Evolutionary conservation across 73 alveolate genomes (phyloP), one percentile per base, ranked within the genome.

Genomic region (Tetrahymena malaccensis): DNA sequence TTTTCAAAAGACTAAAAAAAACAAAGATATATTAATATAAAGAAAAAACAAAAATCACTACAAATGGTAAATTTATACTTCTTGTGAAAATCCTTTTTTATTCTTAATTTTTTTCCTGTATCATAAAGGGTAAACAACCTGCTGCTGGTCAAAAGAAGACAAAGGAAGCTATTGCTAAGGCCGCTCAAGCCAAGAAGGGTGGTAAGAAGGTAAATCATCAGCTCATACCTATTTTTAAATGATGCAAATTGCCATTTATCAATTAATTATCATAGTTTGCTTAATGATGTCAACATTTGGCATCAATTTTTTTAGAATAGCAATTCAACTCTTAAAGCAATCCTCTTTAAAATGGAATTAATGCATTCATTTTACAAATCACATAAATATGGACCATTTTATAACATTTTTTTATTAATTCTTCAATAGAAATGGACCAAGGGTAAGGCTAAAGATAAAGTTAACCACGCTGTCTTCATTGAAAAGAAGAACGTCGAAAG

Each of bases 401-500:
- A 27, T 25, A 70, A n/a, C 37, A n/a, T 27, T 70, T 70, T 94
- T 22, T 27, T 43, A 27, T 94, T 55, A 85, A 70, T 35, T 31
- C 57, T 34, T 94, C 84, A 35, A 17, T 84, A 94, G 97, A 95
- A 95, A 89, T 95, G 97, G 97, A 95, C 97, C 85, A 95, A 95
- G 43, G 97, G 97, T 85, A 95, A 94, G 89, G 95, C 95, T 70
- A 95, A 95, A 94, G 97, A 95, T 95, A 95, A 95, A 85, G 55
- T 95, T 43, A 95, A 85, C 94, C 85, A 95, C 57, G 97, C 97
- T 50, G 97, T 95, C 58, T 95, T 89, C 95, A 43, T 95, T n/a
- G 97, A 95, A 55, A 56, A 43, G 70, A 35, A 56, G 94, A 7
- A 44, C 43, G 35, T 50, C 95, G 85, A 95, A 10, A 55, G 43